Evolutionary conservation across 441 rosid genomes (phyloP), one percentile per base, ranked within the genome.

Genomic region (Gossypium schwendimanii): DNA sequence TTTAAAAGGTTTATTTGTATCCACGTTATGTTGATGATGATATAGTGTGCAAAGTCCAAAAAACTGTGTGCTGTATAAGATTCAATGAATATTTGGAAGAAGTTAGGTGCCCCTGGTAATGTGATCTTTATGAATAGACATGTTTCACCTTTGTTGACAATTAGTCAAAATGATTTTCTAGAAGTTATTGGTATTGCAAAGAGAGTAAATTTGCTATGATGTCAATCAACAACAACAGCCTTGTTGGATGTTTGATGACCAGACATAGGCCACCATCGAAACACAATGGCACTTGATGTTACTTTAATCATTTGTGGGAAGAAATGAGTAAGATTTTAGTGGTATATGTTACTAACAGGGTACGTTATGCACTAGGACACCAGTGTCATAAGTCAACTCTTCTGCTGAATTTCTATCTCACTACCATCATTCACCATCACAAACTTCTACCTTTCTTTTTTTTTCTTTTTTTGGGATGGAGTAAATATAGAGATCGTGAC

Each of bases 401-500:
- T 49, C 15, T 39, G 39, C 24, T 23, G 70, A 33, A 33, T 39
- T 70, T 39, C 55, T 9, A 41, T 2, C 73, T 59, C 73, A 70
- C 64, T 70, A 57, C 11, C 73, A 12, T 31, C 65, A 58, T 63
- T 50, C 60, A 21, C 39, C 73, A 21, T 31, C 65, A 70, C 65
- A 57, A 55, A 18, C 36, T 20, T 70, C 12, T 18, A 5, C 21
- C 12, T 28, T 54, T 69, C 15, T 53, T 53, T 0, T 53, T 8
- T 31, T 53, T 52, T 1, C 2, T 8, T 31, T 52, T 67, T 49
- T 1, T 11, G 24, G 11, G 50, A 33, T 26, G 52, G 31, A 17
- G 54, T 15, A 52, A 17, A 63, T 33, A 6, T 33, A 33, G 39
- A 33, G 8, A 33, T 31, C 36, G 6, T 31, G 7, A 0, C 36